Percentiles rank a stretch among this genome's conserved stretches.
These are phyloP conservation scores for Aureobasidium musti DNA, from an alignment of 2,329 filamentous ascomycete genomes.

Conservation along the genomic window DNA sequence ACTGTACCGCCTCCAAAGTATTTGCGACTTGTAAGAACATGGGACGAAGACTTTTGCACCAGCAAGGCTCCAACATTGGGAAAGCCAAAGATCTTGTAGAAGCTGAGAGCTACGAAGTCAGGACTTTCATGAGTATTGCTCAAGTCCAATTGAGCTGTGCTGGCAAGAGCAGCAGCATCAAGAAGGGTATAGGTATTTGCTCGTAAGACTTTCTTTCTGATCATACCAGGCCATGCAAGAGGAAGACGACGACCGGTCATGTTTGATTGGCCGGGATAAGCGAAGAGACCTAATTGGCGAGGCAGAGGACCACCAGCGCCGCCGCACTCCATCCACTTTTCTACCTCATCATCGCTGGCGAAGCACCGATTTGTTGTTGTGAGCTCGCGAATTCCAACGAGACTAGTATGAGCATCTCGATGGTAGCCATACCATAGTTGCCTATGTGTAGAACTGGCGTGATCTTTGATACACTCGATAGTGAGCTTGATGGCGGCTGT, in stretches of 20 bases:
- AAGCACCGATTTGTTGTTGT: slow-evolving; percentile 68
- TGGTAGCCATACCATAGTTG: slow-evolving; percentile 86
- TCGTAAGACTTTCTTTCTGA: slow-evolving; percentile 45
- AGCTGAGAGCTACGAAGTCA: slow-evolving; percentile 83
- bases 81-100: slow-evolving; percentile 99
- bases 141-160: slow-evolving; percentile 75
- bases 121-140: slow-evolving; percentile 62
- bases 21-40: slow-evolving; percentile 62
- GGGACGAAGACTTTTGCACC: slow-evolving; percentile 69
- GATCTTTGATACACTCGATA: slow-evolving; percentile 71
- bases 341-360: slow-evolving; percentile 61
- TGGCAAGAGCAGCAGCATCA: slow-evolving; percentile 79
- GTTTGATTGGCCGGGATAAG: slow-evolving; percentile 90
- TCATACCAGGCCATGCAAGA: slow-evolving; percentile 60
- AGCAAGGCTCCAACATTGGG: slow-evolving; percentile 86
- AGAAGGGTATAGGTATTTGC: slow-evolving; percentile 66
- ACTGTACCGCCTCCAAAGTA: slow-evolving; percentile 97
- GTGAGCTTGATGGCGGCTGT: slow-evolving; percentile 90
- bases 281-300: slow-evolving; percentile 59
- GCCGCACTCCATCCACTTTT: slow-evolving; percentile 61
- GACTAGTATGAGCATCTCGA: slow-evolving; percentile 78
- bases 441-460: slow-evolving; percentile 46
- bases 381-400: slow-evolving; percentile 75
- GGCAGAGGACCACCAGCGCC: slow-evolving; percentile 39
- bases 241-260: slow-evolving; percentile 81